Percentiles rank a stretch among this genome's conserved stretches.
phyloP scores from a whole-genome alignment of 2,329 filamentous ascomycete species.

The Botrytis cinerea region DNA sequence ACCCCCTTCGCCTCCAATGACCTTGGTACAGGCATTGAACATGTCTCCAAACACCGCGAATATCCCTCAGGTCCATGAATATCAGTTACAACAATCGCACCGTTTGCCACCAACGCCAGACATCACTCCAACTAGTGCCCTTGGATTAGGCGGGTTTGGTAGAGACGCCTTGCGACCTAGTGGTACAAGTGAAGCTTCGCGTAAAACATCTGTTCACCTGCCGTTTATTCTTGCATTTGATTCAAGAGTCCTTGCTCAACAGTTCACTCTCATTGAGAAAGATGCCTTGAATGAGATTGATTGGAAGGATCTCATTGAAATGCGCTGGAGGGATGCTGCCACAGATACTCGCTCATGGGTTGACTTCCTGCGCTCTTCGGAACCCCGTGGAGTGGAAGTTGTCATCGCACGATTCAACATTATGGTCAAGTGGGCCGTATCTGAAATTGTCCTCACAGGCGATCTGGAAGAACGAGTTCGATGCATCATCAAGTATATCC shows the following conservation, averaged over 20 bases:
- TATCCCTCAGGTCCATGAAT: conserved; percentile 44
- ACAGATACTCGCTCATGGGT: conserved; percentile 76
- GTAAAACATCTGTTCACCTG: conserved; percentile 54
- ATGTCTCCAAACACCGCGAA: conserved; percentile 46
- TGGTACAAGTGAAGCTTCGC: conserved; percentile 36
- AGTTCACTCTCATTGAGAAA: conserved; percentile 84
- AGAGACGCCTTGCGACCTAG: conserved; percentile 34
- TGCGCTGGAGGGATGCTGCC: conserved; percentile 75
- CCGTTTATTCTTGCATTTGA: conserved; percentile 82
- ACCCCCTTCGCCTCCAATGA: conserved; percentile 51
- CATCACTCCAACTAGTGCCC: conserved; percentile 36
- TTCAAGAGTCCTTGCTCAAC: conserved; percentile 75
- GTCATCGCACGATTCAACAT: conserved; percentile 86
- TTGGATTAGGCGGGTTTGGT: conserved; percentile 26
- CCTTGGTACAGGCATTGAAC: conserved; percentile 50
- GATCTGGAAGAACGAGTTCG: conserved; percentile 70
- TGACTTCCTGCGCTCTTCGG: conserved; percentile 71
- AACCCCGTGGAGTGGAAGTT: conserved; percentile 76
- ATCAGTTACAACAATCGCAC: conserved; percentile 25
- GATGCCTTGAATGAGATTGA: conserved; percentile 84
- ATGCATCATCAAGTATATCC: conserved; percentile 78
- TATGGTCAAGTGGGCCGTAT: conserved; percentile 84
- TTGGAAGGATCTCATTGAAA: conserved; percentile 83
- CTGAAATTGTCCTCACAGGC: conserved; percentile 74
- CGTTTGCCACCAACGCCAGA: conserved; percentile 40